Evolutionary conservation across 192 early-diverging fungal species (phyloP), one percentile per base, ranked within the genome.

Genomic region (Spinellus fusiger): DNA sequence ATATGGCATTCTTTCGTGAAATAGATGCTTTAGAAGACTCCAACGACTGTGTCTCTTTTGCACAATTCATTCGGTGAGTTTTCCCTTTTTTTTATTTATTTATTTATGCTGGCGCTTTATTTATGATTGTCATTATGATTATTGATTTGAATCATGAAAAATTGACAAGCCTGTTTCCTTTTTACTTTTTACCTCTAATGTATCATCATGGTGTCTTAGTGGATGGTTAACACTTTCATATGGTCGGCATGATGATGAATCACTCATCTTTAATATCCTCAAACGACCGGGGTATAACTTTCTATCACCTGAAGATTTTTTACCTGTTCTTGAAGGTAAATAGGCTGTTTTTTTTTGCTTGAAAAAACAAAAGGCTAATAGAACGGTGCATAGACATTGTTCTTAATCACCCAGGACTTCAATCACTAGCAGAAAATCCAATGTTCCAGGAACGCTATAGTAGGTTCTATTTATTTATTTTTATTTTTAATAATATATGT

Each of bases 401-500:
- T 20, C 76, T 85, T 49, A 84, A 89, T 54, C 93, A 98, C 64
- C 90, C 87, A 29, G 95, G 90, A 13, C 77, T 98, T 25, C 86
- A 89, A 67, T 96, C 95, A 66, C 71, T 98, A 51, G 74, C 84
- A 12, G 76, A 79, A 26, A 85, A 93, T 71, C 77, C 84, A 23
- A 80, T 93, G 12, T 96, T 96, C 70, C 85, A 92, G 64, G 83
- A 84, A 49, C 83, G 89, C 29, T 98, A 96, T 59, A 73, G 89
- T 90, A 80, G 56, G 75, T 54, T 20, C 18, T 3, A 32, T 25
- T 29, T 8, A 44, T 70, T 20, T 27, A 10, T 38, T 61, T 55
- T 26, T 25, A 49, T 34, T 16, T 16, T 38, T 29, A 3, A n/a
- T 5, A 28, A 9, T 59, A n/a, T 32, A 16, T 27, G 7, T 64